These are phyloP conservation scores for Leucogyrophana mollusca DNA, from an alignment of 768 basidiomycete species.

Conservation along the genomic window DNA sequence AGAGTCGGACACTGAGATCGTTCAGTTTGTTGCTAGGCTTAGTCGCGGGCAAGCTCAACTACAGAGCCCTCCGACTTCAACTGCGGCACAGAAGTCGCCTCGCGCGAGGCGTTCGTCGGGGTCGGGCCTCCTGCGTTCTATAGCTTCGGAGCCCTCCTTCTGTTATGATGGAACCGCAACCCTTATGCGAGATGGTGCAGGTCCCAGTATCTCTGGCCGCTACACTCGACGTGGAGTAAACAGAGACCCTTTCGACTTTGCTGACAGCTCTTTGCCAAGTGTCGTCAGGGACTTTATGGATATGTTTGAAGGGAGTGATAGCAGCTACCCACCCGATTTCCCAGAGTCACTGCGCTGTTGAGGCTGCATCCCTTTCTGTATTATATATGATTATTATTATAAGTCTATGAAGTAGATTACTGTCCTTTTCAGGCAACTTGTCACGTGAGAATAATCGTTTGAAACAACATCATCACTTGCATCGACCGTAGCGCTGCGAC, in stretches of 20 bases:
- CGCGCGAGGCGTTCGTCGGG: neutral
- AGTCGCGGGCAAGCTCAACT: conserved; percentile 6
- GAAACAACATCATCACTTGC: no score
- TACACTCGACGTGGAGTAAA: neutral
- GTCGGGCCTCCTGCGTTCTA: no score
- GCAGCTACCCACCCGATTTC: conserved; percentile 33
- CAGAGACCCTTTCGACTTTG: conserved; percentile 1
- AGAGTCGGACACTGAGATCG: conserved; percentile 30
- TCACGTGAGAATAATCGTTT: no score
- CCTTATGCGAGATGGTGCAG: conserved; percentile 9
- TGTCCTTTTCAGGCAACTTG: no score
- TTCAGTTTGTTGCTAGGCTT: conserved; percentile 17
- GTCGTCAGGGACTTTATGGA: conserved; percentile 28
- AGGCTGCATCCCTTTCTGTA: no score
- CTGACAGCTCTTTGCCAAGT: conserved; percentile 21
- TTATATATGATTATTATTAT: no score
- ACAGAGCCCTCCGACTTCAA: conserved; percentile 1
- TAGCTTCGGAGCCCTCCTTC: neutral
- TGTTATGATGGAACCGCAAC: neutral
- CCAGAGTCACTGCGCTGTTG: conserved; percentile 25
- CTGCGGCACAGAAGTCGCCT: neutral
- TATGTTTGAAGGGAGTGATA: conserved; percentile 31
- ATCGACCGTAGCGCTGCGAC: no score
- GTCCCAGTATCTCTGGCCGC: conserved; percentile 3
- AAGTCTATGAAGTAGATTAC: no score